Evolutionary conservation across 495 filamentous ascomycete species (phyloP).

Genomic region (Podospora bellae-mahoneyi): DNA sequence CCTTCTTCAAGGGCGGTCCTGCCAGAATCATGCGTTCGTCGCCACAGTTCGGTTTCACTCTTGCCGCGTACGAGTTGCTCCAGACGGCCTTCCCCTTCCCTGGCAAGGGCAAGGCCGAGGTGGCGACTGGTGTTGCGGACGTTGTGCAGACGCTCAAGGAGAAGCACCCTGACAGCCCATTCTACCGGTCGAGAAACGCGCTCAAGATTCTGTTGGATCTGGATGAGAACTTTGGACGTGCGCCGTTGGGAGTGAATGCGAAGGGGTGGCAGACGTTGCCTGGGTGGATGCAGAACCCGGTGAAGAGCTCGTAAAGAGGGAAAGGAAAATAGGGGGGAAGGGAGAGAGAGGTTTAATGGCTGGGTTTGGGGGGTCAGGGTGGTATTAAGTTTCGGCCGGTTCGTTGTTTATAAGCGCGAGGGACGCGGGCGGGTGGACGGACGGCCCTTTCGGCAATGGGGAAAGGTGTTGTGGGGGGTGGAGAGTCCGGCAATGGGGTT

Average conservation of each 20-base stretch:
- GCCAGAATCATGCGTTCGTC: slow-evolving; percentile 91
- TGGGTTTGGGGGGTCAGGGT: slow-evolving; percentile 2
- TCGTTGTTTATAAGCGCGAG: not conserved
- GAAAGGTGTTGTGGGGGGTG: not conserved
- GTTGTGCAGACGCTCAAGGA: slow-evolving; percentile 42
- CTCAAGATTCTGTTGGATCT: slow-evolving; percentile 94
- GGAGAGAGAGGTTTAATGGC: not conserved
- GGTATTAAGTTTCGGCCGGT: slow-evolving; percentile 15
- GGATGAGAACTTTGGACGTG: slow-evolving; percentile 80
- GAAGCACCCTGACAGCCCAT: slow-evolving; percentile 62
- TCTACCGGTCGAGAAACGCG: slow-evolving; percentile 86
- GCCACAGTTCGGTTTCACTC: slow-evolving; percentile 95
- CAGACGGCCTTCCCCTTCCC: slow-evolving; percentile 81
- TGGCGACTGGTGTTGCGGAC: slow-evolving; percentile 37
- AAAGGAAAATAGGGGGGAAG: not conserved
- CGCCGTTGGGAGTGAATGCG: slow-evolving; percentile 52
- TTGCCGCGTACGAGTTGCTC: slow-evolving; percentile 90
- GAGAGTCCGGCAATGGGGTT: slow-evolving; percentile 2
- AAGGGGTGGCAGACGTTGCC: slow-evolving; percentile 50
- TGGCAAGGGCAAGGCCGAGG: slow-evolving; percentile 44
- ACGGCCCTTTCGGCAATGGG: not conserved
- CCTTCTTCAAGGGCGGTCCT: slow-evolving; percentile 98
- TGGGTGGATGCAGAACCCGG: slow-evolving; percentile 36
- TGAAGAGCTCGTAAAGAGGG: slow-evolving; percentile 13
- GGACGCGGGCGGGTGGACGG: not conserved